phyloP scores from a whole-genome alignment of 202 grass and related monocot species.

The Bolboschoenoplectus hybrid region DNA sequence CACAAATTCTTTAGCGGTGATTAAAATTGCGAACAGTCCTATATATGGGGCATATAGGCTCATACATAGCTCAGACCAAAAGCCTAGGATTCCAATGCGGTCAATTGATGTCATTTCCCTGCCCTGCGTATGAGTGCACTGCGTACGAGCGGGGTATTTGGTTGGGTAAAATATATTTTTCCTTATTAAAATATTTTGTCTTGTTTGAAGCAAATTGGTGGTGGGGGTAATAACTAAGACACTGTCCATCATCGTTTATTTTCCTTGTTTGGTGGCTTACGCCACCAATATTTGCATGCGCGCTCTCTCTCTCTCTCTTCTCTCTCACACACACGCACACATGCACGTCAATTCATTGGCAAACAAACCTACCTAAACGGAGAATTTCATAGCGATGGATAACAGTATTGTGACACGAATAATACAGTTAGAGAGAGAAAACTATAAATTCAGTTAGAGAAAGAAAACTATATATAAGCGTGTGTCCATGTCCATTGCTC shows the following conservation, averaged over 20 bases:
- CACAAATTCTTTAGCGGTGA: background rate
- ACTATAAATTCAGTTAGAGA: background rate
- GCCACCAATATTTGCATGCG: background rate
- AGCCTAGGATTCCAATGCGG: too few species aligned
- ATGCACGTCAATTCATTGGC: background rate
- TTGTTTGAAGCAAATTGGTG: constrained; percentile 17
- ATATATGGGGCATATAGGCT: too few species aligned
- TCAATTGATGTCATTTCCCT: background rate
- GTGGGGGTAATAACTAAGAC: background rate
- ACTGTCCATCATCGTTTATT: background rate
- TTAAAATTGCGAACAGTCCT: too few species aligned
- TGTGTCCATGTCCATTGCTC: background rate
- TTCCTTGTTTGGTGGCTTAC: background rate
- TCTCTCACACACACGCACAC: background rate
- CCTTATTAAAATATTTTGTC: background rate
- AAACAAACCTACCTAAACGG: background rate
- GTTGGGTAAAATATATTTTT: too few species aligned
- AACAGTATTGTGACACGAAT: background rate
- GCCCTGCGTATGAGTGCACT: background rate
- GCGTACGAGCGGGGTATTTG: too few species aligned
- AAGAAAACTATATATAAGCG: background rate
- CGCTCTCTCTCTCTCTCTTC: background rate
- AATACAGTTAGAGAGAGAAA: background rate
- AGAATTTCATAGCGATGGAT: background rate
- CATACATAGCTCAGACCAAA: too few species aligned